Conservation (phyloP, 768 basidiomycete genomes). For the Tremella fuciformis region DNA sequence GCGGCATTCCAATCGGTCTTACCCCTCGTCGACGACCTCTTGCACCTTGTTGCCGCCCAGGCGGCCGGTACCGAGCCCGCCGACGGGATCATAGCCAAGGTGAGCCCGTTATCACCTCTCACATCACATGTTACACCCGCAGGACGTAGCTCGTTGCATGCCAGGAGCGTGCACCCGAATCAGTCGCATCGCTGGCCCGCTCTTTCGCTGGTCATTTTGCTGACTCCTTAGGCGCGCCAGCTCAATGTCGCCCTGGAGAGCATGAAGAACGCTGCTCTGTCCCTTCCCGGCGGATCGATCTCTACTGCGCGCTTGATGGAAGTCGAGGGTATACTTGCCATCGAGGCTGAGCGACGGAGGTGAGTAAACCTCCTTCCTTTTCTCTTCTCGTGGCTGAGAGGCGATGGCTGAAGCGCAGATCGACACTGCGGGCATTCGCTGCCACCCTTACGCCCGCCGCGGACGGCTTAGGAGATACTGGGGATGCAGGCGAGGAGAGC, state of each 20-base stretch:
- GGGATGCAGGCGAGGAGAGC: too few relatives aligned
- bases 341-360: constrained; percentile 36
- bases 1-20: constrained; percentile 36
- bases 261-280: constrained; percentile 32
- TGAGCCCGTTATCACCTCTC: neutral
- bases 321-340: constrained; percentile 21
- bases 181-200: too few relatives aligned
- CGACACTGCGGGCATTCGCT: too few relatives aligned
- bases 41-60: constrained; percentile 17
- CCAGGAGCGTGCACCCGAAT: too few relatives aligned
- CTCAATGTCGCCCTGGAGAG: constrained; percentile 20
- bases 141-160: too few relatives aligned
- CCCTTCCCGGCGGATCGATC: constrained; percentile 38
- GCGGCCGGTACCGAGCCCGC: constrained; percentile 6
- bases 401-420: too few relatives aligned
- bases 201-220: too few relatives aligned
- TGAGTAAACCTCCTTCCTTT: constrained; percentile 14
- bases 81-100: constrained; percentile 8
- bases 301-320: constrained; percentile 19
- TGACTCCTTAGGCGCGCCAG: constrained; percentile 39
- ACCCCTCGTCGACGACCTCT: constrained; percentile 26
- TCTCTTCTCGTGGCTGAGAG: neutral
- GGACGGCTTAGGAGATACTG: too few relatives aligned
- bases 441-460: too few relatives aligned
- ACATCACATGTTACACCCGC: neutral